Base-by-base conservation (phyloP, 257 asterid genomes). In the Solanum clarkiae region DNA sequence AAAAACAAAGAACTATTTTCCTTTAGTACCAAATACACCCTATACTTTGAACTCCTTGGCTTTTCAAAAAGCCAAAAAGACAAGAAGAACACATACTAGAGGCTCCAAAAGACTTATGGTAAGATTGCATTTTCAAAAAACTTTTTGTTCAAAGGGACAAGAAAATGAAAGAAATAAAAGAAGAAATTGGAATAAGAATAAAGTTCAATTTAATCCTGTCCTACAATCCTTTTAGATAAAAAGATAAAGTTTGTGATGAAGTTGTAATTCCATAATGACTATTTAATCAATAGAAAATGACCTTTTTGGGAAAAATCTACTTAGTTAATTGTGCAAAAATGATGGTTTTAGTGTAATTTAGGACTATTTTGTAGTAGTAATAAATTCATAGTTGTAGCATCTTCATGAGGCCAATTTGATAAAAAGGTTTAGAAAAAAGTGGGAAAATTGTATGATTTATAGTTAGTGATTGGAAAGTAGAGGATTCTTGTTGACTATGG, bases 121-220 rank as follows among this genome's bases (percentile, higher is more conserved):
- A 29, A 79, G 24, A 84, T 81, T 59, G 57, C 22, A 44, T 44
- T 36, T 10, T 77, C 63, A 77, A 77, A 26, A 32, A 51, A 51
- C 63, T 53, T 84, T 81, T 72, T 24, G 68, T 84, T 49, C 63
- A 45, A 84, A 74, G 84, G 68, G 65, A 13, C 86, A 88, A 88
- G n/a, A 88, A 88, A 84, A 88, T 87, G 85, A 89, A 89, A 90
- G 86, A 88, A 86, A 84, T 74, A 87, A 79, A 53, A 83, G 26
- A 74, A 80, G 74, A 87, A 59, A 22, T 83, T 88, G 55, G 88
- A 86, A 87, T 87, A 87, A 87, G 89, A 84, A 87, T 84, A 84
- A 87, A 87, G 87, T 16, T 84, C 74, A 83, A 44, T 15, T 13
- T 24, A 2, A 68, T 8, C 72, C 5, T 86, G 84, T 51, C 86